Percentiles rank a stretch among this genome's conserved stretches.
phyloP scores from a whole-genome alignment of 2,329 filamentous ascomycete genomes.

The Penicillium oxalicum region DNA sequence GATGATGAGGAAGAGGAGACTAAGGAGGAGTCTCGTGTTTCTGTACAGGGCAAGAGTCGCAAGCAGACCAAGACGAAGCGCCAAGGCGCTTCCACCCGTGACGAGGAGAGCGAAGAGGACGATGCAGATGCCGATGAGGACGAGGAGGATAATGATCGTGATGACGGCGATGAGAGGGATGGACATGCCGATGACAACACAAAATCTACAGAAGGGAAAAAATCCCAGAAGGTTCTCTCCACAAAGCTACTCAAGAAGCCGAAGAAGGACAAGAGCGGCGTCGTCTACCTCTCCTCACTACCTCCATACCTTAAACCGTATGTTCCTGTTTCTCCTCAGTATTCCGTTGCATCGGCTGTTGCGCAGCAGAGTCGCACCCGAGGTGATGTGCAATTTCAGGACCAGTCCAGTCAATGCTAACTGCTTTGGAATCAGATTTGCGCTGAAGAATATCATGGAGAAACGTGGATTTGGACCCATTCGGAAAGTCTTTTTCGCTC shows the following conservation, averaged over 20 bases:
- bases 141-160: slow-evolving; percentile 7
- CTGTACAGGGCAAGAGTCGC: slow-evolving; percentile 15
- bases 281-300: slow-evolving; percentile 42
- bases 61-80: slow-evolving; percentile 8
- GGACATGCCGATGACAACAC: slow-evolving; percentile 10
- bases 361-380: not conserved
- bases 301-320: slow-evolving; percentile 46
- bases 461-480: slow-evolving; percentile 40
- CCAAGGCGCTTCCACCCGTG: slow-evolving; percentile 9
- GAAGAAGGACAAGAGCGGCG: slow-evolving; percentile 35
- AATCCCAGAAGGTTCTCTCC: slow-evolving; percentile 3
- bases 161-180: slow-evolving; percentile 10
- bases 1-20: slow-evolving; percentile 11
- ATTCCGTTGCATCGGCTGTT: too few species aligned
- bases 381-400: not conserved
- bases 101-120: slow-evolving; percentile 13
- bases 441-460: slow-evolving; percentile 38
- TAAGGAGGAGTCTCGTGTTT: slow-evolving; percentile 6
- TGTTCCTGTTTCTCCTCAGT: slow-evolving; percentile 5
- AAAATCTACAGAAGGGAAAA: slow-evolving; percentile 3
- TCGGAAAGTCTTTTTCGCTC: slow-evolving; percentile 41
- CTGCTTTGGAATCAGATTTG: not conserved
- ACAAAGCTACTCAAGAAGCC: slow-evolving; percentile 10
- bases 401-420: not conserved
- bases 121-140: slow-evolving; percentile 9